These are phyloP conservation scores for Pleurozium schreberi DNA, from an alignment of 225 moss, liverwort and hornwort genomes.

Conservation along the genomic window DNA sequence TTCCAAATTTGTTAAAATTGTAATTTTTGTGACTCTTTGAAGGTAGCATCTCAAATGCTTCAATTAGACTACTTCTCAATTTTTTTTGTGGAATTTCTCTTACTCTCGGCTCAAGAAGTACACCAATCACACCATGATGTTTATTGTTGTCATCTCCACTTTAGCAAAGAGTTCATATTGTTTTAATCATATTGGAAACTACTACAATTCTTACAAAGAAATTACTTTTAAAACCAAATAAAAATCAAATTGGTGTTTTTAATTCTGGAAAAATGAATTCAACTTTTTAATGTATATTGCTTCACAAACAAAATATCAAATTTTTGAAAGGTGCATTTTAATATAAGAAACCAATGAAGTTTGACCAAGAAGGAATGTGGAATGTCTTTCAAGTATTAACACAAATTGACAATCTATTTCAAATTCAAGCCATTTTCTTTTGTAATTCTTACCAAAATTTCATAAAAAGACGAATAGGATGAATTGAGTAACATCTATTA, in stretches of 20 bases:
- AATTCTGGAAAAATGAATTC: background rate
- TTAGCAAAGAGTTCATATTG: background rate
- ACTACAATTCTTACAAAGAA: background rate
- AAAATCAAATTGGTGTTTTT: background rate
- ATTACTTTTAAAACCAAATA: background rate
- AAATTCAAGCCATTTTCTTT: accelerated
- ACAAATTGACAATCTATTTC: background rate
- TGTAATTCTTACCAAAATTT: background rate
- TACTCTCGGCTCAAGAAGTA: background rate
- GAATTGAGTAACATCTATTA: background rate
- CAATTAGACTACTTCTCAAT: accelerated
- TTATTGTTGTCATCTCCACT: background rate
- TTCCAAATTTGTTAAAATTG: background rate
- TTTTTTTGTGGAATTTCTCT: background rate
- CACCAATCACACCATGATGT: background rate
- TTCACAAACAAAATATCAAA: background rate
- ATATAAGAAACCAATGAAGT: background rate
- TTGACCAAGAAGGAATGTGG: background rate
- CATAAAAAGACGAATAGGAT: background rate
- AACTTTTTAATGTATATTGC: background rate
- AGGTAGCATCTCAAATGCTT: background rate
- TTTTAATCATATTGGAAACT: background rate
- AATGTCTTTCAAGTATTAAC: background rate
- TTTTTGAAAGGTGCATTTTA: background rate
- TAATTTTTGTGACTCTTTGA: too few relatives aligned